Percentiles rank a stretch among this genome's conserved stretches.
Evolutionary conservation across 2,329 filamentous ascomycete genomes (phyloP).

Genomic region (Fusarium verrucosum): DNA sequence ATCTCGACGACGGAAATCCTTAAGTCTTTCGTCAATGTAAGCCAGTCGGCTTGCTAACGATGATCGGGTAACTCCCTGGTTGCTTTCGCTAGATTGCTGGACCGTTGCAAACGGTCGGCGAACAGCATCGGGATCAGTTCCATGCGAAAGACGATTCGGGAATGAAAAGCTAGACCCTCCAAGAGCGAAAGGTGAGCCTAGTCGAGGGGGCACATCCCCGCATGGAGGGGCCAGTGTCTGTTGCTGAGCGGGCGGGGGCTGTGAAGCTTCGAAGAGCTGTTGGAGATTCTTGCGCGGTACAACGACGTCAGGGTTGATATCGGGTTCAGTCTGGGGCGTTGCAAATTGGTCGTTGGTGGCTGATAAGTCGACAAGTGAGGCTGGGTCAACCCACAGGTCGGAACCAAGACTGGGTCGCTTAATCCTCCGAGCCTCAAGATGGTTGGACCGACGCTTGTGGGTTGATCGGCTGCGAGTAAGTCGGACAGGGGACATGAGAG

Average conservation of each 20-base stretch:
- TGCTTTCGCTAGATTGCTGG: slow-evolving; percentile 56
- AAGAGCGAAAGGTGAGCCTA: slow-evolving; percentile 68
- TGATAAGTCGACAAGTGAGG: slow-evolving; percentile 39
- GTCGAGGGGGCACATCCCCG: slow-evolving; percentile 55
- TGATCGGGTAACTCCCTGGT: slow-evolving; percentile 50
- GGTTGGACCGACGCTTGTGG: slow-evolving; percentile 64
- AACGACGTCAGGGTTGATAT: slow-evolving; percentile 47
- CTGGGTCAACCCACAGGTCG: slow-evolving; percentile 63
- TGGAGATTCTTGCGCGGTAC: slow-evolving; percentile 56
- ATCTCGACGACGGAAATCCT: slow-evolving; percentile 61
- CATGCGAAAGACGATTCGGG: slow-evolving; percentile 64
- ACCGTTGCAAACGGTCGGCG: slow-evolving; percentile 67
- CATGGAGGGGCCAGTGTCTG: slow-evolving; percentile 45
- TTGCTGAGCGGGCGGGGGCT: slow-evolving; percentile 28
- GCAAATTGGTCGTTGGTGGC: slow-evolving; percentile 46
- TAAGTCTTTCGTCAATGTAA: slow-evolving; percentile 67
- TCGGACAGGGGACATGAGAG: slow-evolving; percentile 63
- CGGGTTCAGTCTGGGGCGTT: slow-evolving; percentile 43
- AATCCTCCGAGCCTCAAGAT: slow-evolving; percentile 58
- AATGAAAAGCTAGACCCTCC: slow-evolving; percentile 65
- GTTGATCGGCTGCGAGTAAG: slow-evolving; percentile 62
- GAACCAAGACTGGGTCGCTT: slow-evolving; percentile 65
- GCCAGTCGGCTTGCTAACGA: slow-evolving; percentile 63
- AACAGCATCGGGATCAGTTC: slow-evolving; percentile 55
- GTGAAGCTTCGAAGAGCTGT: slow-evolving; percentile 51